Base-by-base conservation (phyloP, 805 yeast genomes). In the Yarrowia phangngaensis region DNA sequence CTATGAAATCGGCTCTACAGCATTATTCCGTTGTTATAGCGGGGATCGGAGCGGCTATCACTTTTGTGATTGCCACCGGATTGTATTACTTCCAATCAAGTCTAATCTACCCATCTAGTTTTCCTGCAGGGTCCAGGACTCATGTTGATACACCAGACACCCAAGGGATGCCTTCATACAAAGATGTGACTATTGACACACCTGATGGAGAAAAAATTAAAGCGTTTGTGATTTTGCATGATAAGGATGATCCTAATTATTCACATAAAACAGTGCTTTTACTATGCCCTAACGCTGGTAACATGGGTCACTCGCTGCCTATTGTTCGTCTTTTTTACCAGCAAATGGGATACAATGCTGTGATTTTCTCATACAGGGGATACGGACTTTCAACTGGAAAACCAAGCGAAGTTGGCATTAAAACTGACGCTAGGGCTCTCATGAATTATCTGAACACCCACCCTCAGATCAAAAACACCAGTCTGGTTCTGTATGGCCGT, bases 221-320 rank as follows among this genome's bases (percentile, higher is more conserved):
- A 52, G 74, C 85, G 17, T 90, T 70, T 61, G 68, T 76, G 41
- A 67, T 86, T n/a, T 22, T 29, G 43, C 52, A 15, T 16, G 32
- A 22, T 26, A 50, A 50, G 14, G 82, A 80, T 19, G 76, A 77
- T 52, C 56, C 61, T 3, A 54, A 51, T 15, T 75, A 79, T 51
- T 64, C 72, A 23, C 70, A 75, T 54, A 84, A 82, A 55, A 85
- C 97, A 0, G 74, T 90, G 8, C 59, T 92, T 19, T 73, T 92
- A 15, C 70, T 89, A 45, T 80, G 88, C 40, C 97, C 97, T 4
- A 90, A 90, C 65, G 97, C 97, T 2, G 97, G 97, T 4, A 90
- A 92, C 63, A 90, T 90, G 55, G 97, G 97, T 13, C 87, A 86
- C 60, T 80, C 84, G 20, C 68, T 90, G 38, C 95, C 96, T 1